Base-by-base conservation (phyloP, 768 basidiomycete genomes). In the Crucibulum laeve region DNA sequence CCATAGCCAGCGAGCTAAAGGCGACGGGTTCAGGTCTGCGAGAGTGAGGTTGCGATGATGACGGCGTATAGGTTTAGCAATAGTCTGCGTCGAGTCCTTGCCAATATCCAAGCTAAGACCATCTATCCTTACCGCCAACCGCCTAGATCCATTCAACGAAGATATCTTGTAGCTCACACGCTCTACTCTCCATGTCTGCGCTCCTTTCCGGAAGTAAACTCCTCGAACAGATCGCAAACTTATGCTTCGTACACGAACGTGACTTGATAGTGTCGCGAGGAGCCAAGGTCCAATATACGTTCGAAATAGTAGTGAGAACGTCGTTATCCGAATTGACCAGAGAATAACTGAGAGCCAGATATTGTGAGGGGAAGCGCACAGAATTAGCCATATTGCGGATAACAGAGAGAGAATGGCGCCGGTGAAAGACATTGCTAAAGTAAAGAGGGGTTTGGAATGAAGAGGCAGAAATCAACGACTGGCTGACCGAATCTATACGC, bases 191-290 rank as follows among this genome's bases (percentile, higher is more conserved):
- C 77, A 77, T 21, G 72, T 76, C 42, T 71, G 65, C 38, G 58
- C 62, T 22, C 81, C 80, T 23, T 67, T 68, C 36, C 77, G 73
- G 47, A 87, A 73, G 60, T 83, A 87, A 17, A 90, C 65, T 25
- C 87, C 87, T 42, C 86, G 82, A 46, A 91, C 79, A 15, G 87
- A 91, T 42, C 84, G 77, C 28, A 85, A 65, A 56, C 87, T 89
- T 44, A 89, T 74, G 57, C 83, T 87, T 30, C 80, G 77, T 25
- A 88, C 71, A 23, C 82, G 80, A 47, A 89, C 66, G 51, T 74
- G 80, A 37, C 73, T 73, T n/a, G 82, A 83, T 43, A 80, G 63
- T 33, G 73, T 70, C 40, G 73, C 67, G 24, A 89, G 69, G 35
- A 83, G 57, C 63, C 76, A 81, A 40, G 87, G 87, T 2, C 76